These are phyloP conservation scores for Talaromyces liani DNA, from an alignment of 495 filamentous ascomycete species.

Conservation along the genomic window DNA sequence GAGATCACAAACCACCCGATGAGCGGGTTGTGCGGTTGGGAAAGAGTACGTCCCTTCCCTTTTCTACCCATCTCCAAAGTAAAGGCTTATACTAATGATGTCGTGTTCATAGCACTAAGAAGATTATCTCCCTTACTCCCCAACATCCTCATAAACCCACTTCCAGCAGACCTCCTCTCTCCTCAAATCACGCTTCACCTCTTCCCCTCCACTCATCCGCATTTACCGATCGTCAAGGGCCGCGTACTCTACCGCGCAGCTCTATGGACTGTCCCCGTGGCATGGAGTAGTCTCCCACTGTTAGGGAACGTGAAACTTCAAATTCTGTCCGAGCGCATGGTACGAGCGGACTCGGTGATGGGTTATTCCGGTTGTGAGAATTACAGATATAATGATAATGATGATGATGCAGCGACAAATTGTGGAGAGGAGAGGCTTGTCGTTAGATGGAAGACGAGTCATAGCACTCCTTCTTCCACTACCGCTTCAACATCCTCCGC, in stretches of 20 bases:
- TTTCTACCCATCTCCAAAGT: background rate
- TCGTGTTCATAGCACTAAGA: slow-evolving; percentile 55
- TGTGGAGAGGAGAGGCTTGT: slow-evolving; percentile 68
- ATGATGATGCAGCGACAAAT: slow-evolving; percentile 26
- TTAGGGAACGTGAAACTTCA: slow-evolving; percentile 82
- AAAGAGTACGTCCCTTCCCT: slow-evolving; percentile 54
- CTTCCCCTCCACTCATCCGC: slow-evolving; percentile 93
- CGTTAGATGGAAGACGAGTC: slow-evolving; percentile 73
- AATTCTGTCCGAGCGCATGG: slow-evolving; percentile 82
- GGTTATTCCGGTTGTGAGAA: no score
- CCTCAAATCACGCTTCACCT: slow-evolving; percentile 89
- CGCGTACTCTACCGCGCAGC: slow-evolving; percentile 86
- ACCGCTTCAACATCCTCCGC: background rate
- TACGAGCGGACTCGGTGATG: slow-evolving; percentile 42
- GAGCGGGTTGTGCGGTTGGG: slow-evolving; percentile 84
- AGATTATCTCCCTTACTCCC: slow-evolving; percentile 82
- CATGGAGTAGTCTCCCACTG: slow-evolving; percentile 87
- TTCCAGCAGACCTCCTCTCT: slow-evolving; percentile 80
- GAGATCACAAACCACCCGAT: slow-evolving; percentile 49
- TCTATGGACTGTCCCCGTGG: slow-evolving; percentile 89
- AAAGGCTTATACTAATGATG: background rate
- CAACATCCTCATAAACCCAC: slow-evolving; percentile 69
- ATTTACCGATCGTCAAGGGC: slow-evolving; percentile 86
- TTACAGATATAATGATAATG: no score
- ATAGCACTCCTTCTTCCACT: background rate